Evolutionary conservation across 306 rosid genomes (phyloP).

Genomic region (Vigna angularis): DNA sequence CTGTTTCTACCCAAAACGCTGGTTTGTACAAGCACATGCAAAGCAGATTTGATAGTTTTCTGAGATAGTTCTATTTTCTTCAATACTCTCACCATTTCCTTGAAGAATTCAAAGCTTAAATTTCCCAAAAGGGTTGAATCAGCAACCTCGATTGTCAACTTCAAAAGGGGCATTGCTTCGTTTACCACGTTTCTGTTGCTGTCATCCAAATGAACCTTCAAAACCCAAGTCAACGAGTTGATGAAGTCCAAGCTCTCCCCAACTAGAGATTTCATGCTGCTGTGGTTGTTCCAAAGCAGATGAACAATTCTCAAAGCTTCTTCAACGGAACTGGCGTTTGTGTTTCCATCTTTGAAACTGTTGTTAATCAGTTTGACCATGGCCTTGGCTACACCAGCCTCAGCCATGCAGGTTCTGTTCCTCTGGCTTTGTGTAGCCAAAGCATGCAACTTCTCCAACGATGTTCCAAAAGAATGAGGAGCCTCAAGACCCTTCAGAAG

Average conservation of each 20-base stretch:
- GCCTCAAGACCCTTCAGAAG: slow-evolving; percentile 54
- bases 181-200: slow-evolving; percentile 45
- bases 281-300: slow-evolving; percentile 48
- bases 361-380: slow-evolving; percentile 49
- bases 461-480: not conserved
- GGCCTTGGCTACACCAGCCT: slow-evolving; percentile 60
- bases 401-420: slow-evolving; percentile 60
- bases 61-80: slow-evolving; percentile 45
- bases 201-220: slow-evolving; percentile 43
- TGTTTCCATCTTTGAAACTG: slow-evolving; percentile 46
- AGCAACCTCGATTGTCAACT: slow-evolving; percentile 43
- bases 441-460: slow-evolving; percentile 57
- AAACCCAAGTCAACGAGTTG: slow-evolving; percentile 64
- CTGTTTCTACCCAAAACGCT: slow-evolving; percentile 66
- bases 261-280: slow-evolving; percentile 45
- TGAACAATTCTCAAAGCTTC: slow-evolving; percentile 58
- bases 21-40: slow-evolving; percentile 52
- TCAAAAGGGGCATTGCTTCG: slow-evolving; percentile 59
- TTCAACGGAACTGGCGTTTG: slow-evolving; percentile 38
- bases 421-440: slow-evolving; percentile 52
- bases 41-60: slow-evolving; percentile 54
- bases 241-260: slow-evolving; percentile 56
- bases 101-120: slow-evolving; percentile 63
- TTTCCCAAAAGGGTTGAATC: slow-evolving; percentile 49
- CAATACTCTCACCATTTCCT: slow-evolving; percentile 45